Base-by-base conservation (phyloP, 1,284 basidiomycete species). In the Ganoderma sinense region DNA sequence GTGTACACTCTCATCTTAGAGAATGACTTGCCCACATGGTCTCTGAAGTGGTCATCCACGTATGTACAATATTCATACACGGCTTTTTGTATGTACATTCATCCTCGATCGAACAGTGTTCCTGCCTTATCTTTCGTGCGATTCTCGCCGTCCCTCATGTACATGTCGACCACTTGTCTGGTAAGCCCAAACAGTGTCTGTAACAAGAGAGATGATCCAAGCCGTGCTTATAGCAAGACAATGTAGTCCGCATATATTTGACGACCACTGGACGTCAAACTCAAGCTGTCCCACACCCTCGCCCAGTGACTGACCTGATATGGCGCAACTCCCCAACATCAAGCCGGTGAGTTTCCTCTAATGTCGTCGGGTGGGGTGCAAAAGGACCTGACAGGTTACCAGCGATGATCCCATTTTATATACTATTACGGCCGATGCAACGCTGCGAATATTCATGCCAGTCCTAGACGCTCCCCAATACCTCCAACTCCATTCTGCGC, bases 401-500 rank as follows among this genome's bases (percentile, higher is more conserved):
- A 94, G 94, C 53, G 91, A 93, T 74, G 93, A 94, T 76, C 84
- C 91, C 1, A 89, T 93, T 64, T 82, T 96, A 1, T 94, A 92
- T 78, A 95, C 94, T 33, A 84, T 92, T 62, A 95, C 94, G 23
- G 84, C 86, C 20, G 91, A 95, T 77, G 88, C 92, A 4, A 89
- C 89, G 2, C 80, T 97, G 40, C 91, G 96, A 31, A 89, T 98
- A 76, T 97, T 96, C 80, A 84, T 94, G 33, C 93, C 96, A 4
- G 93, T 98, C 23, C 83, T 98, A 31, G 97, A 98, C 80, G 90
- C 92, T 33, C 95, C 95, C 16, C 88, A 92, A 74, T 88, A 91
- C 78, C 88, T 98, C 64, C 95, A 97, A 78, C 87, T 97, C 8
- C 94, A 95, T 78, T 89, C 91, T 16, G 87, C 93, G 1, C 79